Conservation (phyloP, 345 rosid genomes). For the Eucalyptus erythrocorys region DNA sequence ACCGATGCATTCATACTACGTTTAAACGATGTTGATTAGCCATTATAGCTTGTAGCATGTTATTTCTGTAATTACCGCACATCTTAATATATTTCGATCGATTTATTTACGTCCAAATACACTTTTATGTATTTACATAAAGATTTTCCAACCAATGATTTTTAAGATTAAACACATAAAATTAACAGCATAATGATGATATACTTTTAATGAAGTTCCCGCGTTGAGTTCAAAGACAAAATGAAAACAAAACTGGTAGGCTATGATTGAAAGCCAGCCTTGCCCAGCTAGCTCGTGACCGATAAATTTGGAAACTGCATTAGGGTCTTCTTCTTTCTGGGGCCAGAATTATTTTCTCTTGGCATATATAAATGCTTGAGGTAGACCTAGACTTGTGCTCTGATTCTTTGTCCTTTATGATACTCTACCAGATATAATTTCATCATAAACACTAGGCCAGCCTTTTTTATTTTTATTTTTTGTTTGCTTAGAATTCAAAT, state of each 20-base stretch:
- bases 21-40: background rate
- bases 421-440: background rate
- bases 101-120: background rate
- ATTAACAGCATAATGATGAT: background rate
- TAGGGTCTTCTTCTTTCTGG: background rate
- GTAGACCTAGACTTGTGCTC: background rate
- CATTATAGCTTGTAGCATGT: background rate
- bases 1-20: background rate
- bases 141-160: background rate
- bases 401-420: background rate
- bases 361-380: background rate
- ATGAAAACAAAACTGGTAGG: background rate
- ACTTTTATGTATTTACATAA: background rate
- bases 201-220: background rate
- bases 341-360: background rate
- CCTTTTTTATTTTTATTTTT: background rate
- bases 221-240: background rate
- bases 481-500: background rate
- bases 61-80: background rate
- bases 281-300: background rate
- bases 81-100: background rate
- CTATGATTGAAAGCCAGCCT: background rate
- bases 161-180: background rate
- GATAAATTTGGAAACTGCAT: background rate
- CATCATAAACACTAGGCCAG: background rate